Evolutionary conservation across 2,329 filamentous ascomycete species (phyloP).

Genomic region (Decorospora gaudefroyi): DNA sequence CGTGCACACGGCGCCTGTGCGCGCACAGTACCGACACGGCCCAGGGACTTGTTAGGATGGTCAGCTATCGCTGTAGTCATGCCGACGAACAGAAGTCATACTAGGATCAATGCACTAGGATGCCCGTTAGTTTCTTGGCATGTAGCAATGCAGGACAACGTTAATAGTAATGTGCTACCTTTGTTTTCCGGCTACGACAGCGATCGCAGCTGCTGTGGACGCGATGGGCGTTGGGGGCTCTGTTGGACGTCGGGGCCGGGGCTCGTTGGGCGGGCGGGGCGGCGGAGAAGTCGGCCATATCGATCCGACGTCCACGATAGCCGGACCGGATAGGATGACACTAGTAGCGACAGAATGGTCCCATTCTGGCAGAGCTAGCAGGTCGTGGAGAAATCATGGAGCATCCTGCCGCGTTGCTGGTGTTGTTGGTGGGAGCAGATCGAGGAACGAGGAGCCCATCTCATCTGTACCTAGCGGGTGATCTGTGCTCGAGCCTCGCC

Average conservation of each 20-base stretch:
- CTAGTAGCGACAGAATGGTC: conserved; percentile 16
- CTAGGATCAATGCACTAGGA: conserved; percentile 47
- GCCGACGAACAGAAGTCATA: conserved; percentile 24
- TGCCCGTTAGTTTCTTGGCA: conserved; percentile 35
- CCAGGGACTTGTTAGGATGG: conserved; percentile 42
- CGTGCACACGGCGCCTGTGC: conserved; percentile 43
- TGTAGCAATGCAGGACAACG: neutral
- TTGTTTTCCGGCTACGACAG: conserved; percentile 47
- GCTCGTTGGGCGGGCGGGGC: conserved; percentile 24
- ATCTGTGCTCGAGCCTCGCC: conserved; percentile 16
- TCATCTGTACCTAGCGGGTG: conserved; percentile 24
- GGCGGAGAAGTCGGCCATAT: conserved; percentile 36
- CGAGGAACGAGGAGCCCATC: conserved; percentile 13
- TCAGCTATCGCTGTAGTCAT: conserved; percentile 22
- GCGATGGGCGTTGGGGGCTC: conserved; percentile 38
- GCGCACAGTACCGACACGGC: conserved; percentile 47
- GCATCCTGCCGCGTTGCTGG: conserved; percentile 15
- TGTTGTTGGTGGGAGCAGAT: conserved; percentile 14
- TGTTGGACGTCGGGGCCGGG: conserved; percentile 23
- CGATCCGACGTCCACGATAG: conserved; percentile 17
- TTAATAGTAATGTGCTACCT: conserved; percentile 38
- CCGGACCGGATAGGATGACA: conserved; percentile 9
- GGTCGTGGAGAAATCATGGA: conserved; percentile 18
- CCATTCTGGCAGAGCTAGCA: conserved; percentile 29
- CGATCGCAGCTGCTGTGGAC: conserved; percentile 47